A percentile compares a stretch with the other conserved stretches of the same genome.
These are phyloP conservation scores for Styphnolobium japonicum DNA, from an alignment of 306 rosid genomes.

Conservation along the genomic window DNA sequence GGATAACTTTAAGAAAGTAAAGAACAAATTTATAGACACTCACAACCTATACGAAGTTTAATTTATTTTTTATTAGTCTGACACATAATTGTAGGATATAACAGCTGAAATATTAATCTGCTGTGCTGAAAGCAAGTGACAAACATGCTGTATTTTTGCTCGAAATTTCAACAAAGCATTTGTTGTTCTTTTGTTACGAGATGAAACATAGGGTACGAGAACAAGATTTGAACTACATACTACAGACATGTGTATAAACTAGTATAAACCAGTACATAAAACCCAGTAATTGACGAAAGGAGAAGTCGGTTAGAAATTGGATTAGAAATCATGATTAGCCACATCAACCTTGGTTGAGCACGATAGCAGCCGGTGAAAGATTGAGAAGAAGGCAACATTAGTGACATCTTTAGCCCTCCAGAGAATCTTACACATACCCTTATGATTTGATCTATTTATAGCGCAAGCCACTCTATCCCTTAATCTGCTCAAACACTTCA, in stretches of 20 bases:
- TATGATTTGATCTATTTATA: background rate
- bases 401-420: conserved; percentile 35
- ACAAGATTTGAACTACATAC: background rate
- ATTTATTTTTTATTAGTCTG: background rate
- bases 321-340: conserved; percentile 26
- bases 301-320: background rate
- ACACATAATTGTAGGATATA: background rate
- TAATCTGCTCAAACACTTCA: conserved; percentile 29
- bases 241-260: background rate
- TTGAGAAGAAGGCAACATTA: conserved; percentile 27
- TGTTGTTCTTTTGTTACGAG: background rate
- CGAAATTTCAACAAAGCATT: background rate
- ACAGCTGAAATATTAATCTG: background rate
- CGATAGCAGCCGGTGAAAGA: conserved; percentile 33
- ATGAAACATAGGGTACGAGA: too few relatives aligned
- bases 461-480: conserved; percentile 13
- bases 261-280: background rate
- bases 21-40: background rate
- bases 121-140: background rate
- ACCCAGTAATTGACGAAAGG: background rate
- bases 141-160: background rate
- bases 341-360: conserved; percentile 38
- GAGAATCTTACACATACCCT: conserved; percentile 14
- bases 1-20: too few relatives aligned
- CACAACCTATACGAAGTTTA: background rate